These are phyloP conservation scores for Cyberlindnera japonica DNA, from an alignment of 805 yeast genomes.

Conservation along the genomic window DNA sequence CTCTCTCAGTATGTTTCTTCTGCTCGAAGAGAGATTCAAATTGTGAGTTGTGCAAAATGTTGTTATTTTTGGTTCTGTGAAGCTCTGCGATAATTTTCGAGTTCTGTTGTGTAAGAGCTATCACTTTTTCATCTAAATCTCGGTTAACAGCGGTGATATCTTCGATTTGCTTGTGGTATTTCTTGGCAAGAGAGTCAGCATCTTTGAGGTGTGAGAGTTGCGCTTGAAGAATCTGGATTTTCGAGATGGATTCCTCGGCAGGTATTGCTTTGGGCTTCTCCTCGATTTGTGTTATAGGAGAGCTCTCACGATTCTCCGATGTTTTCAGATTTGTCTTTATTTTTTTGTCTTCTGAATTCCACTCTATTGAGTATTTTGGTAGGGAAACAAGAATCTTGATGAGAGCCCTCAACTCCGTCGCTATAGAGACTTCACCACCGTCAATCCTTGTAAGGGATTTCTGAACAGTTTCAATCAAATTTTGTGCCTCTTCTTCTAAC, in stretches of 20 bases:
- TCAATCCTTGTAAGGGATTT: constrained; percentile 3
- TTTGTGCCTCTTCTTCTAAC: neutral
- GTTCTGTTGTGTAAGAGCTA: constrained; percentile 24
- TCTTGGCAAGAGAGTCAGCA: constrained; percentile 27
- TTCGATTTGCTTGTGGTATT: constrained; percentile 25
- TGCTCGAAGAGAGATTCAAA: constrained; percentile 35
- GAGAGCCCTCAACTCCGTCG: too few relatives aligned
- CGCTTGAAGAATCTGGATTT: constrained; percentile 41
- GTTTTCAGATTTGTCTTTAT: neutral
- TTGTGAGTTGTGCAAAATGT: constrained; percentile 25
- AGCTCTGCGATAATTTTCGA: constrained; percentile 26
- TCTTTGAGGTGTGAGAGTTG: constrained; percentile 35
- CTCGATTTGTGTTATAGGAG: neutral
- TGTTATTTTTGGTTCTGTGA: constrained; percentile 27
- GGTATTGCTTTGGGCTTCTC: neutral
- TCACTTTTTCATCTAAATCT: constrained; percentile 14
- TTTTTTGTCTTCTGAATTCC: too few relatives aligned
- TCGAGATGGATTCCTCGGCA: constrained; percentile 43
- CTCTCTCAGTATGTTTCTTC: constrained; percentile 31
- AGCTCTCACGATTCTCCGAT: neutral
- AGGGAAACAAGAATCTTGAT: too few relatives aligned
- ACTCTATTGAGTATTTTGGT: too few relatives aligned
- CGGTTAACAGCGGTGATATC: constrained; percentile 11
- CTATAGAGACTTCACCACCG: too few relatives aligned
- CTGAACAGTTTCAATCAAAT: constrained; percentile 1